Base-by-base conservation (phyloP, 495 filamentous ascomycete genomes). In the Aspergillus sclerotioniger region DNA sequence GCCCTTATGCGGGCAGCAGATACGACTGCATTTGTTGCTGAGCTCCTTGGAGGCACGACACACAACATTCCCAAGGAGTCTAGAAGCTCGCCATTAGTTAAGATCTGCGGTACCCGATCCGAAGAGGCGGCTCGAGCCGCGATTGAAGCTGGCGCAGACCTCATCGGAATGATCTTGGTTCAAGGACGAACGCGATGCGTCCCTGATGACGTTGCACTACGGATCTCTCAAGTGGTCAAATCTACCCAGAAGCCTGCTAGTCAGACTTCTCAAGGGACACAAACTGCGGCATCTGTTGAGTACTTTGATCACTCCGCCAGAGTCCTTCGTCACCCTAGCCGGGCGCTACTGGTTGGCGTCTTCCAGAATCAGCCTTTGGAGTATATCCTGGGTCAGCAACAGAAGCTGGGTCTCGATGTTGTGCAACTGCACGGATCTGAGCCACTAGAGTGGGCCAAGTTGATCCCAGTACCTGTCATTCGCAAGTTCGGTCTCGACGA, bases 101-200 rank as follows among this genome's bases (percentile, higher is more conserved):
- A 98, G 70, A 96, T 98, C 35, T 98, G 94, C 67, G 94, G 94
- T n/a, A 98, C 92, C 5, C 84, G 94, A 31, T 88, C 83, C 57
- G 80, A 88, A 35, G 92, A 94, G 63, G 90, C 86, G 8, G 95
- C 94, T 19, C 74, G 82, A 37, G 83, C 82, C 43, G 92, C 94
- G 29, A 86, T 95, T 57, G 84, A 92, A 67, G 87, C 92, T 43
- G 94, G 94, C 32, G 92, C 94, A 13, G 94, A 98, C 70, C 71
- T 97, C 46, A 82, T 98, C 50, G 94, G 94, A 48, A 95, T 98
- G 58, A 97, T 98, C 39, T 78, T 96, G 10, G 94, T 92, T 13
- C 81, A 88, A 37, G 90, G 89, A 7, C 83, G 90, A 17, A 90
- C 85, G 62, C 87, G 94, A 51, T 85, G 80, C 61, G 91, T 97